Base-by-base conservation (phyloP, 2,329 filamentous ascomycete species). In the Penicillium hesseltinei region DNA sequence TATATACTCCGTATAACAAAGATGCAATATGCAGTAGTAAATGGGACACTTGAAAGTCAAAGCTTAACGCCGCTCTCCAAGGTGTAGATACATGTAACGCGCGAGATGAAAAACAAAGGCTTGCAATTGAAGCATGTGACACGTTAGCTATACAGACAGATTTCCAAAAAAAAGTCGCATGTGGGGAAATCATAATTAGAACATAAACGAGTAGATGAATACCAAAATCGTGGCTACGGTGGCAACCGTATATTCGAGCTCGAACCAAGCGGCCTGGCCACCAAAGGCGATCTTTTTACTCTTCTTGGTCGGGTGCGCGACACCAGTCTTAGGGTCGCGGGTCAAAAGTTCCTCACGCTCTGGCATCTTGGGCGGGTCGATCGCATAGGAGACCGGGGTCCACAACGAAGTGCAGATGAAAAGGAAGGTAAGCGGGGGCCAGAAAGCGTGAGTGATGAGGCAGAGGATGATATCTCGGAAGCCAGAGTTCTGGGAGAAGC, bases 311-410 rank as follows among this genome's bases (percentile, higher is more conserved):
- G 80, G 73, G 36, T 75, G 80, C 56, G 80, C 79, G 62, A 82
- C 80, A 46, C 80, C 79, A 0, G 72, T 75, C 62, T 77, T 75
- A 7, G 79, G 72, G 64, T 87, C 84, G 10, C 84, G 77, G 5
- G 77, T 72, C 44, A 88, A 73, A 15, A 88, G 71, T 6, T 84
- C 78, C 66, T 86, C 81, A 17, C 85, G 79, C 33, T 84, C 81
- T 0, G 84, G 82, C 74, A 85, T 80, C 3, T 67, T 72, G 0
- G 85, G 85, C 0, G 85, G 85, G 61, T 82, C 81, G 53, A 87
- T 81, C 25, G 84, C 82, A 66, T 88, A 88, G 1, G 77, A 76
- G 45, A 88, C 77, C 0, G 85, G 85, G 0, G 79, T 83, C 82
- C 82, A 85, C 27, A 84, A 73, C 1, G 81, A 81, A 50, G 75